A percentile compares a stretch with the other conserved stretches of the same genome.
phyloP scores from a whole-genome alignment of 2,329 filamentous ascomycete genomes.

The Blastomyces gilchristii region DNA sequence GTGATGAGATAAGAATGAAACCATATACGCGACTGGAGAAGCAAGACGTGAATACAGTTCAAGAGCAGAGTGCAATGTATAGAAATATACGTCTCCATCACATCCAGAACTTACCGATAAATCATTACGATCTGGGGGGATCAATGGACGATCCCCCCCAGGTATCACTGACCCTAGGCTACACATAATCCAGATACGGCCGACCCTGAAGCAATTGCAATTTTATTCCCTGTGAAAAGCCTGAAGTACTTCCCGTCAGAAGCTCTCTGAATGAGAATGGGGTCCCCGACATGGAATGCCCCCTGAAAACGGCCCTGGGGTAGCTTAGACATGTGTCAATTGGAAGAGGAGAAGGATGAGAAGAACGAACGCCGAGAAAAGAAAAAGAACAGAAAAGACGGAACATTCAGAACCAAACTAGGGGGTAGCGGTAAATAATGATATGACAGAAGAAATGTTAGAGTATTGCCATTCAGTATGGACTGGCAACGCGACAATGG shows the following conservation, averaged over 20 bases:
- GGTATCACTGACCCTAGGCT: slow-evolving; percentile 39
- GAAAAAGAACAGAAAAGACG: no score
- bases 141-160: slow-evolving; percentile 36
- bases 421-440: neutral
- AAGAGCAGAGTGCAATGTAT: neutral
- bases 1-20: neutral
- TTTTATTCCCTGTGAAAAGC: slow-evolving; percentile 43
- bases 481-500: neutral
- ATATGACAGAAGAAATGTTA: neutral
- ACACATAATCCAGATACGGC: slow-evolving; percentile 44
- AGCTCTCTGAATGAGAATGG: slow-evolving; percentile 34
- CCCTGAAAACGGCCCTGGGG: slow-evolving; percentile 3
- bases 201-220: slow-evolving; percentile 41
- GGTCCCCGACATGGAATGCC: slow-evolving; percentile 28
- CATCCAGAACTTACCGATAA: slow-evolving; percentile 36
- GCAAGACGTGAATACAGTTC: neutral
- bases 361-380: neutral
- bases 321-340: slow-evolving; percentile 1
- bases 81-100: neutral
- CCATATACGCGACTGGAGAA: neutral
- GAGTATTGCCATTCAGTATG: neutral
- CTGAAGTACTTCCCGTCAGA: slow-evolving; percentile 43
- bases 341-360: neutral
- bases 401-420: neutral
- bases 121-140: slow-evolving; percentile 37